Evolutionary conservation across 306 rosid species (phyloP).

Genomic region (Hippophae rhamnoides): DNA sequence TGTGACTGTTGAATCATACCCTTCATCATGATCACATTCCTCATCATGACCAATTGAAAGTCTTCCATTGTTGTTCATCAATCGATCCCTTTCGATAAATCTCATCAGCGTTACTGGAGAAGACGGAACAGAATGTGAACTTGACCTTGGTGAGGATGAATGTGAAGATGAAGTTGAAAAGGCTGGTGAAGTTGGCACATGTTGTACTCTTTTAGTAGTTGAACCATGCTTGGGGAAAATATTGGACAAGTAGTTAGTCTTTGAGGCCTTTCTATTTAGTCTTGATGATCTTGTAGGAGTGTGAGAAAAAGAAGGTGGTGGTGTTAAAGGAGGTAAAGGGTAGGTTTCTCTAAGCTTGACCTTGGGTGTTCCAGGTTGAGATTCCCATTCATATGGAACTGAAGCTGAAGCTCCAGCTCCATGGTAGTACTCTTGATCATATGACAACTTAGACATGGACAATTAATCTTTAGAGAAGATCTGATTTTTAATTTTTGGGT

Average conservation of each 20-base stretch:
- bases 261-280: constrained; percentile 20
- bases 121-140: too few relatives aligned
- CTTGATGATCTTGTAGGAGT: constrained; percentile 10
- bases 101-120: too few relatives aligned
- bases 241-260: constrained; percentile 18
- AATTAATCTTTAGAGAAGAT: not conserved
- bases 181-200: not conserved
- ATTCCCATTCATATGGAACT: constrained; percentile 63
- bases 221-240: constrained; percentile 32
- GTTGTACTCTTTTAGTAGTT: constrained; percentile 6
- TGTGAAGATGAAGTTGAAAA: constrained; percentile 29
- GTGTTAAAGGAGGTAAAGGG: constrained; percentile 69
- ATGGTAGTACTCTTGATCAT: constrained; percentile 20
- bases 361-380: constrained; percentile 89
- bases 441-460: constrained; percentile 6
- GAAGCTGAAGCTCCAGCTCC: constrained; percentile 20
- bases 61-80: too few relatives aligned
- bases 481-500: too few relatives aligned
- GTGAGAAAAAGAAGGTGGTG: constrained; percentile 57
- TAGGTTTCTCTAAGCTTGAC: constrained; percentile 28
- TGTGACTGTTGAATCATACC: too few relatives aligned
- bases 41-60: too few relatives aligned
- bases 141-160: constrained; percentile 5
- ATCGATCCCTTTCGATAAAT: too few relatives aligned
- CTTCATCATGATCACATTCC: too few relatives aligned